phyloP scores from a whole-genome alignment of 371 early-diverging fungal genomes.

The Capniomyces stellatus region DNA sequence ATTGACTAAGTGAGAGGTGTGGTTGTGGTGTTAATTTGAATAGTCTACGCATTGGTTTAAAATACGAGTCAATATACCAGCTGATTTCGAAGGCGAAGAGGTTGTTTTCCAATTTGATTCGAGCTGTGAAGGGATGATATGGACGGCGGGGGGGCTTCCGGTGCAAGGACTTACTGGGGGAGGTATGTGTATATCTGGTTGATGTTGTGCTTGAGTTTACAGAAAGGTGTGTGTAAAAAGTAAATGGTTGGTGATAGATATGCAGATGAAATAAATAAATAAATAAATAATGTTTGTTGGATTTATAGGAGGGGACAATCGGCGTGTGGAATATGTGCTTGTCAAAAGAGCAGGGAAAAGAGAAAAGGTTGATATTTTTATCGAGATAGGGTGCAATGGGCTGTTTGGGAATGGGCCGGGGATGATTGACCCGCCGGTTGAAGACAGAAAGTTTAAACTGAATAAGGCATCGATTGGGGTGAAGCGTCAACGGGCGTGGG shows the following conservation, averaged over 20 bases:
- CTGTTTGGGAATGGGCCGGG: slow-evolving; percentile 68
- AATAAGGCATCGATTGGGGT: slow-evolving; percentile 46
- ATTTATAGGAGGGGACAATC: background rate
- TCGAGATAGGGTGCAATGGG: slow-evolving; percentile 87
- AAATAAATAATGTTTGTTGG: too few relatives aligned
- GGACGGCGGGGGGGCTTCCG: slow-evolving; percentile 60
- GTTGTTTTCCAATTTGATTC: slow-evolving; percentile 71
- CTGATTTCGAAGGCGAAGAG: slow-evolving; percentile 35
- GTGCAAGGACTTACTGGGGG: slow-evolving; percentile 81
- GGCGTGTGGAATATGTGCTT: slow-evolving; percentile 58
- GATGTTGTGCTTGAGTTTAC: too few relatives aligned
- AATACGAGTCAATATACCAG: slow-evolving; percentile 41
- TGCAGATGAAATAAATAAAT: too few relatives aligned
- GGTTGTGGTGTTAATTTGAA: slow-evolving; percentile 8
- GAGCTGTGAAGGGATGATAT: slow-evolving; percentile 72
- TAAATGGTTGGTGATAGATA: too few relatives aligned
- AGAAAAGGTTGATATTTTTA: slow-evolving; percentile 39
- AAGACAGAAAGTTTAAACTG: slow-evolving; percentile 29
- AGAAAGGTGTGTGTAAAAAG: too few relatives aligned
- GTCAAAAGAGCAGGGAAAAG: slow-evolving; percentile 38
- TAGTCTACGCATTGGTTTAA: slow-evolving; percentile 87
- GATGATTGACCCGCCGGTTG: slow-evolving; percentile 48
- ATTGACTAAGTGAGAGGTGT: slow-evolving; percentile 17
- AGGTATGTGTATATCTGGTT: too few relatives aligned
- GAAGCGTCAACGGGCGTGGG: slow-evolving; percentile 40